Conservation (phyloP, 208 protist genomes). For the Leishmania gerbilli region DNA sequence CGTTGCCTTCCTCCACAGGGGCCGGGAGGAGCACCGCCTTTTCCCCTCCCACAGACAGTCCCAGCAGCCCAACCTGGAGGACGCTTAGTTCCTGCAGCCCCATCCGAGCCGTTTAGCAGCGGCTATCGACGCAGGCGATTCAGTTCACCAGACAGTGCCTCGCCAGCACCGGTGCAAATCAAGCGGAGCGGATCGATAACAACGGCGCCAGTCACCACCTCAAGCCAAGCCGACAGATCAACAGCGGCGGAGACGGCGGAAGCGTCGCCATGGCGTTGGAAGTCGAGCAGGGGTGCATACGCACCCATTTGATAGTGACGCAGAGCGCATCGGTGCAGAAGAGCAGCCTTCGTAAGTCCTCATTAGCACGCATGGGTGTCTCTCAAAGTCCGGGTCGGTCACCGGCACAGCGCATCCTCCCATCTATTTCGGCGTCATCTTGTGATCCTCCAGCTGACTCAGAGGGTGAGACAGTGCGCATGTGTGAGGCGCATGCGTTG, state of each 20-base stretch:
- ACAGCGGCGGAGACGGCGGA: background rate
- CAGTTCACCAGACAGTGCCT: background rate
- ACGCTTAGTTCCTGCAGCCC: background rate
- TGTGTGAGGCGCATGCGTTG: background rate
- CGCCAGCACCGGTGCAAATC: background rate
- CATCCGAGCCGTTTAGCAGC: background rate
- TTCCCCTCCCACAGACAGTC: background rate
- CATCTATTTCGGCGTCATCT: background rate
- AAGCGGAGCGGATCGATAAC: background rate
- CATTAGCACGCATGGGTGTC: background rate
- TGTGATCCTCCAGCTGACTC: background rate
- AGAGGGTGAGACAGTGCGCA: background rate
- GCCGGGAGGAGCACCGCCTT: background rate
- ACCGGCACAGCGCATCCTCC: background rate
- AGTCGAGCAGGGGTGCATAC: background rate
- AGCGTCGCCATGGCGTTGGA: background rate
- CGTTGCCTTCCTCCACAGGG: background rate
- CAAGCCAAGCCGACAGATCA: background rate
- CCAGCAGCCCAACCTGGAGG: background rate
- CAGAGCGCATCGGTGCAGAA: background rate
- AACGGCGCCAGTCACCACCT: background rate
- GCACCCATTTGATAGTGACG: background rate
- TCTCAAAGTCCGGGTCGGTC: background rate
- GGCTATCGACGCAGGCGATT: background rate
- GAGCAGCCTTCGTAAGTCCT: background rate